Evolutionary conservation across 768 basidiomycete species (phyloP).

Genomic region (button mushroom (Agaricus bisporus)): DNA sequence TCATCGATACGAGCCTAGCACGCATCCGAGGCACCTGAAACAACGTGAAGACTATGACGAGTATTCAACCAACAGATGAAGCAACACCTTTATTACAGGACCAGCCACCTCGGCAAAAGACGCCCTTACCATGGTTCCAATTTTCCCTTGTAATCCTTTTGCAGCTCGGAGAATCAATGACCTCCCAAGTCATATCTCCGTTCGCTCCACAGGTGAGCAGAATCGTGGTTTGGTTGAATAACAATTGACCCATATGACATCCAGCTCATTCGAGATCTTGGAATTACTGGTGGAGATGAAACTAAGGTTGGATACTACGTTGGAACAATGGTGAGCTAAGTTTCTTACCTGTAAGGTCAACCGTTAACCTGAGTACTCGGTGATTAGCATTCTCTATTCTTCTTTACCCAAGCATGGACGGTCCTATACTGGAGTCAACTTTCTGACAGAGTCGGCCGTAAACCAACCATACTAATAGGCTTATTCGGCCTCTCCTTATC

Average conservation of each 20-base stretch:
- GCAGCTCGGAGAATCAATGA: slow-evolving; percentile 73
- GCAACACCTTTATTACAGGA: slow-evolving; percentile 53
- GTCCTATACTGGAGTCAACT: slow-evolving; percentile 71
- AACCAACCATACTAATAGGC: slow-evolving; percentile 66
- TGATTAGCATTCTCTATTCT: slow-evolving; percentile 69
- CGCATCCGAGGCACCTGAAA: no score
- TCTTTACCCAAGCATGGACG: slow-evolving; percentile 67
- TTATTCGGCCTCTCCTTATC: slow-evolving; percentile 58
- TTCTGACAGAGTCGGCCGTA: slow-evolving; percentile 72
- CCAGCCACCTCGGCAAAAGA: slow-evolving; percentile 31
- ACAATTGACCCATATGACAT: neutral
- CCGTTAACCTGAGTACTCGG: neutral
- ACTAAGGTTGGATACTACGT: slow-evolving; percentile 72
- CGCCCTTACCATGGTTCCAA: slow-evolving; percentile 68
- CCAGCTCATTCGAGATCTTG: slow-evolving; percentile 61
- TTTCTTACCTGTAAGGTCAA: neutral
- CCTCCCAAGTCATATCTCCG: slow-evolving; percentile 70
- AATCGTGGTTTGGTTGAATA: neutral
- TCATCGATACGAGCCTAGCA: no score
- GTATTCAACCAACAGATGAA: slow-evolving; percentile 38
- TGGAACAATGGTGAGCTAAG: slow-evolving; percentile 52
- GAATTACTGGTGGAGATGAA: slow-evolving; percentile 65
- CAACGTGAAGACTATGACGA: slow-evolving; percentile 11
- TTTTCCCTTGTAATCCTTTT: slow-evolving; percentile 64
- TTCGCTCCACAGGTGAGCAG: slow-evolving; percentile 62